Percentiles rank a stretch among this genome's conserved stretches.
These are phyloP conservation scores for Hypomontagnella submonticulosa DNA, from an alignment of 495 filamentous ascomycete genomes.

Conservation along the genomic window DNA sequence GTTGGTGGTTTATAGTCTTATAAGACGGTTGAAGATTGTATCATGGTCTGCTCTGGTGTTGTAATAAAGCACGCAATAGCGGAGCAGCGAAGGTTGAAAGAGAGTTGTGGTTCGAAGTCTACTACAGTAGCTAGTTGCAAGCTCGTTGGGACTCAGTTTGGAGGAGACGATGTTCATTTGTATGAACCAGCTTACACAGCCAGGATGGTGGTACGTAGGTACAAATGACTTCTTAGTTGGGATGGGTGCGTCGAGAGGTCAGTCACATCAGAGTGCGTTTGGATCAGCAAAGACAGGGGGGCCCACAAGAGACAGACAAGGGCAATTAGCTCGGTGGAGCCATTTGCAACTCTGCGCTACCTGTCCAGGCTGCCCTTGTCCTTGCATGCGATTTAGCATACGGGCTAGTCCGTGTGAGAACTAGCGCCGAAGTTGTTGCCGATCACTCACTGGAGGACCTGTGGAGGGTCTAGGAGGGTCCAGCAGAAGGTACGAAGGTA, in stretches of 20 bases:
- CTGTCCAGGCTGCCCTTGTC: conserved; percentile 31
- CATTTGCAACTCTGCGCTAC: conserved; percentile 44
- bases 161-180: conserved; percentile 52
- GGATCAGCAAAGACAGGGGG: conserved; percentile 45
- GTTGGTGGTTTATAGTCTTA: conserved; percentile 35
- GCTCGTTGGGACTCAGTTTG: conserved; percentile 40
- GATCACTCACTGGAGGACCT: conserved; percentile 34
- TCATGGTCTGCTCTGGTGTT: conserved; percentile 40
- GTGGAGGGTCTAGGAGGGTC: conserved; percentile 3
- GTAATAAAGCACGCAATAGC: conserved; percentile 45
- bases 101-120: conserved; percentile 34
- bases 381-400: conserved; percentile 37
- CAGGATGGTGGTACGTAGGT: conserved; percentile 40
- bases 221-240: conserved; percentile 42
- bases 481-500: conserved; percentile 30
- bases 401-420: conserved; percentile 34
- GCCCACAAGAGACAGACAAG: conserved; percentile 39
- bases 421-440: conserved; percentile 39
- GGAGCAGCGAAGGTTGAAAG: conserved; percentile 30
- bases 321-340: conserved; percentile 45
- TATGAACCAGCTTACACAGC: conserved; percentile 47
- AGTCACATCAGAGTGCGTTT: conserved; percentile 50
- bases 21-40: conserved; percentile 40
- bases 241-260: conserved; percentile 32
- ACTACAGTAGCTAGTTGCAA: conserved; percentile 38